Evolutionary conservation across 176 grass and related monocot genomes (phyloP), one percentile per base, ranked within the genome.

Genomic region (Rhynchospora pubera): DNA sequence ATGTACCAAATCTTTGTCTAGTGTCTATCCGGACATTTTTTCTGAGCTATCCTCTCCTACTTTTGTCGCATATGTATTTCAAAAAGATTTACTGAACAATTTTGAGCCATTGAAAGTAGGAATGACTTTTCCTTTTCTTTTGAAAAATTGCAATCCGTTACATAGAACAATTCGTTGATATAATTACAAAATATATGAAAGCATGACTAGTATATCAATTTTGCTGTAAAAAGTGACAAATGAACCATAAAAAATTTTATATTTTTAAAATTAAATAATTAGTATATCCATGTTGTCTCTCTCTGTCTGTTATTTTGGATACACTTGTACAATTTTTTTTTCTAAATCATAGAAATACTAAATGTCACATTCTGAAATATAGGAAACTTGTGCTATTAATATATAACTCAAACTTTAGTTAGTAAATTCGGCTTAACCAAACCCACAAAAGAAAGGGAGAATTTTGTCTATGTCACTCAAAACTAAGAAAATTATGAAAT

Each of bases 311-410:
- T 39, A 39, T 39, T 39, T 39, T 39, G 4, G 34, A 39, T 39
- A 39, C 34, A 47, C 18, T 71, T 22, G 9, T 47, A 23, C 67
- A 23, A 30, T 71, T 71, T 21, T 19, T 72, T 44, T 22, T 72
- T 72, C 44, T 43, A 72, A 72, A 72, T 72, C 68, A 72, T 72
- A 19, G 48, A 72, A 72, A 44, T 43, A 72, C 9, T 13, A 50
- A 48, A 72, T 1, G 43, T 5, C 21, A 12, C 68, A 9, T 71
- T 47, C 22, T 71, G 11, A 73, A 50, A 51, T 24, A 50, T 73
- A 51, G 45, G n/a, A 51, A 45, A 65, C n/a, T 24, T 23, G 43
- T 0, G 21, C 44, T 73, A 34, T 73, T 50, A 45, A 11, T 44
- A 46, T 46, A 72, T 22, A 23, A 24, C 10, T 50, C 45, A 51